Conservation (phyloP, 163 green algal species). For the Volvox carteri region DNA sequence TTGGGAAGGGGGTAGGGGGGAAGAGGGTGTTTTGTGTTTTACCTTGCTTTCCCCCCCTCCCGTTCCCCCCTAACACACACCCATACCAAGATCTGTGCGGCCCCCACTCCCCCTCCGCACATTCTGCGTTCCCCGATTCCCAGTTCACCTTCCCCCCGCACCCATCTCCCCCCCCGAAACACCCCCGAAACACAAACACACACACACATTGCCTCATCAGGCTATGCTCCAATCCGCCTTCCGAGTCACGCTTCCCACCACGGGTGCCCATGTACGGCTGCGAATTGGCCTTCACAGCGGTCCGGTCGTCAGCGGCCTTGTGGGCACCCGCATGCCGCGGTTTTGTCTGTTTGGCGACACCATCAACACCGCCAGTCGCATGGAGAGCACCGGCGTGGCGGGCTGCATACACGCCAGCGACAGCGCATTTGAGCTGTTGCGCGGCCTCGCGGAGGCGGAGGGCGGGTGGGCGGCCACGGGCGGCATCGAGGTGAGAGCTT, state of each 20-base stretch:
- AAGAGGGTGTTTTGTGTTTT: too few relatives aligned
- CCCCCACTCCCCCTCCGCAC: too few relatives aligned
- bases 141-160: too few relatives aligned
- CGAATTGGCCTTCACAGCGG: constrained; percentile 63
- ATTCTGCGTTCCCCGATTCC: too few relatives aligned
- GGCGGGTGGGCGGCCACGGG: constrained; percentile 16
- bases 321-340: constrained; percentile 52
- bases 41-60: too few relatives aligned
- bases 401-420: constrained; percentile 54
- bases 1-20: too few relatives aligned
- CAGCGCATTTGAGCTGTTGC: constrained; percentile 12
- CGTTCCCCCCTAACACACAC: too few relatives aligned
- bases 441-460: not conserved
- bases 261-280: constrained; percentile 42
- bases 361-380: constrained; percentile 63
- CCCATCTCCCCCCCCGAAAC: too few relatives aligned
- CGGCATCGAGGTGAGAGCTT: constrained; percentile 22
- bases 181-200: too few relatives aligned
- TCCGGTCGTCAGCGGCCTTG: constrained; percentile 38
- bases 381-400: constrained; percentile 60
- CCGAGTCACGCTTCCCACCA: constrained; percentile 18
- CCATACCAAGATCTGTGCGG: too few relatives aligned
- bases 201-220: constrained; percentile 9
- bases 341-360: constrained; percentile 56
- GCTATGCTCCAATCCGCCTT: constrained; percentile 19